These are phyloP conservation scores for Phytophthora hybrid DNA, from an alignment of 352 stramenopile species.

Conservation along the genomic window DNA sequence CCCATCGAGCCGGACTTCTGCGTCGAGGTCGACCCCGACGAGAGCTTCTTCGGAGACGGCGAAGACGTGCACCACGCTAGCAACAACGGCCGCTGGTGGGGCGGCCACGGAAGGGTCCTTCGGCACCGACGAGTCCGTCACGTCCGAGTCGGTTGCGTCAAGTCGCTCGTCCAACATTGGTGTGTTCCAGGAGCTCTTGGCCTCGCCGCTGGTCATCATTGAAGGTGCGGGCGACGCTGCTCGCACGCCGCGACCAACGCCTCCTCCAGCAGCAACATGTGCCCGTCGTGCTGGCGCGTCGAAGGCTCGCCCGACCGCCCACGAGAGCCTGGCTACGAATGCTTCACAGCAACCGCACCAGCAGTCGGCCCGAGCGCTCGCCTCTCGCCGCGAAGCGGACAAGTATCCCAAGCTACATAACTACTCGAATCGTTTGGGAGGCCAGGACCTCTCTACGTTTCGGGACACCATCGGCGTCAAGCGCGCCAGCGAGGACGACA, in stretches of 20 bases:
- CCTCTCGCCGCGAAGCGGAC: not conserved
- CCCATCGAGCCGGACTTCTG: too few relatives aligned
- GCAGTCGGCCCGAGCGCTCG: not conserved
- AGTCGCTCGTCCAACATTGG: not conserved
- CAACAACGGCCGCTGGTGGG: too few relatives aligned
- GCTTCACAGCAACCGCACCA: not conserved
- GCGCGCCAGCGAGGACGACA: not conserved
- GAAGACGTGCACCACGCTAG: too few relatives aligned
- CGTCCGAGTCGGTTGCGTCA: too few relatives aligned
- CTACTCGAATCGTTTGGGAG: conserved; percentile 1
- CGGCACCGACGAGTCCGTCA: not conserved
- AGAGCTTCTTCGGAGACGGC: too few relatives aligned
- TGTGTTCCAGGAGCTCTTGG: not conserved
- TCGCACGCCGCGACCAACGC: not conserved
- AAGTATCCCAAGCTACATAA: not conserved
- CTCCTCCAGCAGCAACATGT: not conserved
- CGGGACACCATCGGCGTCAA: not conserved
- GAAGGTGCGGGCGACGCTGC: not conserved
- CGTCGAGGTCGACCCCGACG: too few relatives aligned
- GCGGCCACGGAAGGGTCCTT: too few relatives aligned
- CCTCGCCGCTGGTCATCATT: not conserved
- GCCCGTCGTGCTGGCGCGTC: not conserved
- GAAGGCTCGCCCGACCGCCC: not conserved
- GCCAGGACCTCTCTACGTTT: not conserved
- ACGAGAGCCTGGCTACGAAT: not conserved